These are phyloP conservation scores for Monosporascus sp. DNA, from an alignment of 2,329 filamentous ascomycete genomes.

Conservation along the genomic window DNA sequence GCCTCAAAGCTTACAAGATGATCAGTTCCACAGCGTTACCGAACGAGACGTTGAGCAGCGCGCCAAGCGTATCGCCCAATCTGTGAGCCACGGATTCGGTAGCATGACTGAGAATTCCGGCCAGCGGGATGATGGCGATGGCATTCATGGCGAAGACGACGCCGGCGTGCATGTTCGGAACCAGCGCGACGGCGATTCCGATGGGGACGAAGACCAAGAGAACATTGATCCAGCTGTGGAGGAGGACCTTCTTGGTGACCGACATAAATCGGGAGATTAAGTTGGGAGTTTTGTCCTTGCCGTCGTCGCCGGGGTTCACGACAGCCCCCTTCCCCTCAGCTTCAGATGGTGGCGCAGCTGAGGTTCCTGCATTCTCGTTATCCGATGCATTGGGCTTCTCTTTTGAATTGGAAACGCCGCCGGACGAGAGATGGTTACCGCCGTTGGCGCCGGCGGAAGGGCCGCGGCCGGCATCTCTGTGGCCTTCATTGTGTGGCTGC, in stretches of 20 bases:
- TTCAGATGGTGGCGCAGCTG: conserved; percentile 36
- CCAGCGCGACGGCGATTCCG: conserved; percentile 61
- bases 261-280: conserved; percentile 33
- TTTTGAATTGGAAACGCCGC: conserved; percentile 20
- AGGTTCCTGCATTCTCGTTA: conserved; percentile 28
- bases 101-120: conserved; percentile 65
- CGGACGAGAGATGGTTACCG: conserved; percentile 14
- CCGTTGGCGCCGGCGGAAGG: conserved; percentile 12
- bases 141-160: conserved; percentile 70
- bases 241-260: conserved; percentile 56
- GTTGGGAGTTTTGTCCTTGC: conserved; percentile 24
- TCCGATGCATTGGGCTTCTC: conserved; percentile 13
- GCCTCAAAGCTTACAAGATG: conserved; percentile 52
- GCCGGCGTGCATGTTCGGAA: conserved; percentile 49
- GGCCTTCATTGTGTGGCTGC: conserved; percentile 7
- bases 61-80: conserved; percentile 68
- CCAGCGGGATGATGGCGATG: conserved; percentile 69
- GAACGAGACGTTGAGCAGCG: conserved; percentile 71
- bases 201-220: conserved; percentile 73
- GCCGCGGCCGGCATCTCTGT: conserved; percentile 16
- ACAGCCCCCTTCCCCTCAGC: conserved; percentile 52
- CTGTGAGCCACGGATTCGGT: conserved; percentile 70
- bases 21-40: conserved; percentile 77
- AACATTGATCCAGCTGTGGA: conserved; percentile 73
- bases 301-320: conserved; percentile 34